Evolutionary conservation across 78 protist genomes (phyloP).

Genomic region (Dictyostelium intermedium): DNA sequence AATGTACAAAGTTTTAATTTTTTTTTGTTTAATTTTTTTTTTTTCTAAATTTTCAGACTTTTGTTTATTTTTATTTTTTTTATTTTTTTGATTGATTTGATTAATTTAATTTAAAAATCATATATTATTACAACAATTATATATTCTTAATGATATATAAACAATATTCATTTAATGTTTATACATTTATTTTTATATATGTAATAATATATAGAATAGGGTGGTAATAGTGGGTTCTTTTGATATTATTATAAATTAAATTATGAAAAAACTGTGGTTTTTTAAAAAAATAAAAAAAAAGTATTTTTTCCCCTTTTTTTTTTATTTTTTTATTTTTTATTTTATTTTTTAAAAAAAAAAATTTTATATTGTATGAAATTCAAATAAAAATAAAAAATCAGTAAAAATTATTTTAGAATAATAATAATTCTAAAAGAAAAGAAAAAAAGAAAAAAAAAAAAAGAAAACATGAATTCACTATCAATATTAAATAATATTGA

Average conservation of each 20-base stretch:
- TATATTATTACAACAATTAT: neutral
- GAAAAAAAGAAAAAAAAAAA: neutral
- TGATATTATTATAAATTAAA: neutral
- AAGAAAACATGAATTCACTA: constrained; percentile 40
- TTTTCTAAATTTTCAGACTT: too few species aligned
- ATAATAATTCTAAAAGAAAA: neutral
- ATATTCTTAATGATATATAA: too few species aligned
- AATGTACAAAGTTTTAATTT: neutral
- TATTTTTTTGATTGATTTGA: too few species aligned
- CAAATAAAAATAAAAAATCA: neutral
- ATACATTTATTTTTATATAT: neutral
- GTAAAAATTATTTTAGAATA: neutral
- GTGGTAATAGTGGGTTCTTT: neutral
- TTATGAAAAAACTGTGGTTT: neutral
- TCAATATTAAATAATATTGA: constrained; percentile 71
- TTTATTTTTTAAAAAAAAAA: too few species aligned
- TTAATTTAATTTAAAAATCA: too few species aligned
- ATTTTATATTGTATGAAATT: neutral
- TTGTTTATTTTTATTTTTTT: too few species aligned
- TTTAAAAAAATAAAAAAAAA: too few species aligned
- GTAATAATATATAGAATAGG: neutral
- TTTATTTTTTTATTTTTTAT: too few species aligned
- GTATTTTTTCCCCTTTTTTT: too few species aligned
- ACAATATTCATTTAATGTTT: neutral
- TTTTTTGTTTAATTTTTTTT: too few species aligned